A percentile compares a stretch with the other conserved stretches of the same genome.
Conservation (phyloP, 805 yeast genomes). For the Nakazawaea wickerhamii region DNA sequence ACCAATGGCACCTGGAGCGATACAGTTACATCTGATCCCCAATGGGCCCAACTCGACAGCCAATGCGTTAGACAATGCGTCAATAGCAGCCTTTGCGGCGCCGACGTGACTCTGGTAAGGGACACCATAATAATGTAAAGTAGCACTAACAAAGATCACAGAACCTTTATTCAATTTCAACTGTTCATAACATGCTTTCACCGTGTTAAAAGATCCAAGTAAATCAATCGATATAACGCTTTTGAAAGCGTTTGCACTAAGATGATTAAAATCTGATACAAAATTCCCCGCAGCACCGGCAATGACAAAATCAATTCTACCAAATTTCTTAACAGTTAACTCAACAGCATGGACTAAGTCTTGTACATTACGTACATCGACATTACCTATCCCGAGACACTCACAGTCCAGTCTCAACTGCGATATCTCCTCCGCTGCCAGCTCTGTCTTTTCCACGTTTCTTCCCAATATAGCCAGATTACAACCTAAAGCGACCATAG, state of each 20-base stretch:
- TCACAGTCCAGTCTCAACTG: constrained; percentile 50
- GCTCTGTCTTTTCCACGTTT: constrained; percentile 55
- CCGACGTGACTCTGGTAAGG: constrained; percentile 89
- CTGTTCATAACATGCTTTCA: constrained; percentile 71
- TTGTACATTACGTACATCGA: constrained; percentile 73
- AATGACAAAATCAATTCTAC: constrained; percentile 79
- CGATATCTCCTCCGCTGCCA: constrained; percentile 65
- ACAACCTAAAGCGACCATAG: constrained; percentile 78
- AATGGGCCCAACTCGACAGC: constrained; percentile 91
- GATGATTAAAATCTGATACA: constrained; percentile 67
- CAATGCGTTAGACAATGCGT: constrained; percentile 74
- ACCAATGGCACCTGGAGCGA: constrained; percentile 89
- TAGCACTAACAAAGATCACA: constrained; percentile 77
- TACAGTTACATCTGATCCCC: constrained; percentile 76
- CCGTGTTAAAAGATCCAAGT: constrained; percentile 84
- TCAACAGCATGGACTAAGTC: constrained; percentile 61
- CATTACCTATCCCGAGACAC: constrained; percentile 65
- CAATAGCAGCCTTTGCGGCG: constrained; percentile 95
- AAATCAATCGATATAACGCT: constrained; percentile 84
- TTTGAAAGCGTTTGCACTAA: constrained; percentile 83
- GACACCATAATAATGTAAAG: constrained; percentile 83
- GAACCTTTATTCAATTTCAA: constrained; percentile 64
- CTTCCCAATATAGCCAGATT: constrained; percentile 84
- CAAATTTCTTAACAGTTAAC: constrained; percentile 59
- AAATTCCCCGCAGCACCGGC: constrained; percentile 98